These are phyloP conservation scores for Actinidia chinensis DNA, from an alignment of 179 eudicot genomes.

Conservation along the genomic window DNA sequence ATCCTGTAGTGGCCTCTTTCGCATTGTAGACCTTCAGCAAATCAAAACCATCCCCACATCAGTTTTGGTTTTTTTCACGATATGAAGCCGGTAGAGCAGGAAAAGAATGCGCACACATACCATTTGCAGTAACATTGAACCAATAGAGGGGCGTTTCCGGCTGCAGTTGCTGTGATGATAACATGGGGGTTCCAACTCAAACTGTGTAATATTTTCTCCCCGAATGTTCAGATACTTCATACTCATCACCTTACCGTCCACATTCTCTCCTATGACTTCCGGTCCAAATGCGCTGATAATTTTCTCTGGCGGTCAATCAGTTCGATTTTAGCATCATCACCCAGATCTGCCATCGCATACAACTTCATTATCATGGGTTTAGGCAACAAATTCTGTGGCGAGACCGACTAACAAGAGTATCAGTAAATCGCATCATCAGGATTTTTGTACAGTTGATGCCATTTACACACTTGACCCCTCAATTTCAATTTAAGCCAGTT, in stretches of 20 bases:
- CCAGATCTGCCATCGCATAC: slow-evolving; percentile 46
- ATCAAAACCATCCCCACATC: slow-evolving; percentile 5
- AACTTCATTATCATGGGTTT: not conserved
- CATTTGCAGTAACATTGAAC: slow-evolving; percentile 73
- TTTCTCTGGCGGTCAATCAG: slow-evolving; percentile 72
- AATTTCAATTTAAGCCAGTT: too few relatives aligned
- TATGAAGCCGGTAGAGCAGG: not conserved
- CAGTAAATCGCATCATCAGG: too few relatives aligned
- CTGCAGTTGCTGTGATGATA: slow-evolving; percentile 93
- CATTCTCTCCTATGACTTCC: slow-evolving; percentile 90
- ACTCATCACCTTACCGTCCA: slow-evolving; percentile 83
- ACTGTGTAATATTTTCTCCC: slow-evolving; percentile 92
- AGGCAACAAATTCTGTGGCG: too few relatives aligned
- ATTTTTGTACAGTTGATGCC: too few relatives aligned
- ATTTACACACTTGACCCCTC: too few relatives aligned
- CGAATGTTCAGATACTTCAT: slow-evolving; percentile 68
- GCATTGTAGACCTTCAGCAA: slow-evolving; percentile 77
- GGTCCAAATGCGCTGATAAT: slow-evolving; percentile 96
- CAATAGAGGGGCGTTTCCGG: slow-evolving; percentile 92
- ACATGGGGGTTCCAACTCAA: slow-evolving; percentile 87
- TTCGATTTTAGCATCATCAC: slow-evolving; percentile 69
- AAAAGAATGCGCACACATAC: slow-evolving; percentile 37
- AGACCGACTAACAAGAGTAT: too few relatives aligned
- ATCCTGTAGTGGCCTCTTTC: slow-evolving; percentile 91
- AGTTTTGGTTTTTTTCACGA: too few relatives aligned